Percentiles rank a stretch among this genome's conserved stretches.
These are phyloP conservation scores for Sanghuangporus baumii DNA, from an alignment of 1,284 basidiomycete genomes.

Conservation along the genomic window DNA sequence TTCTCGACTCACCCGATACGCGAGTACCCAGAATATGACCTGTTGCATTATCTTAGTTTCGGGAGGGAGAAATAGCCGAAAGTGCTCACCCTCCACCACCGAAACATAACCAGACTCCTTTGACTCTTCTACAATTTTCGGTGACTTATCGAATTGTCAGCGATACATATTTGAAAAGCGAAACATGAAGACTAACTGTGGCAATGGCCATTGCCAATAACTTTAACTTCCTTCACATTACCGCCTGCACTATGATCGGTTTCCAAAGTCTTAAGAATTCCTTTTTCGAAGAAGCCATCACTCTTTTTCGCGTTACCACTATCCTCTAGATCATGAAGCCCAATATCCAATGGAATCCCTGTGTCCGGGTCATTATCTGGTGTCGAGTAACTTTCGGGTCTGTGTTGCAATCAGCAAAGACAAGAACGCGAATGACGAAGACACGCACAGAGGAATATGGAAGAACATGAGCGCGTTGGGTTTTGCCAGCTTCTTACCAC, in stretches of 20 bases:
- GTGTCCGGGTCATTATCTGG: constrained; percentile 56
- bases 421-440: constrained; percentile 5
- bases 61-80: neutral
- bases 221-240: constrained; percentile 66
- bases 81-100: constrained; percentile 75
- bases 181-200: constrained; percentile 48
- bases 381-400: constrained; percentile 54
- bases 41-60: constrained; percentile 24
- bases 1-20: constrained; percentile 51
- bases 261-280: constrained; percentile 60
- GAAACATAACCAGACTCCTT: constrained; percentile 92
- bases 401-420: constrained; percentile 24
- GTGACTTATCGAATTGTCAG: constrained; percentile 46
- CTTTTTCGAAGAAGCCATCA: constrained; percentile 79
- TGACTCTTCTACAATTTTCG: constrained; percentile 81
- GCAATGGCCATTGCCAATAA: constrained; percentile 82
- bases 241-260: constrained; percentile 50
- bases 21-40: constrained; percentile 83
- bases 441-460: constrained; percentile 85
- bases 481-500: constrained; percentile 62
- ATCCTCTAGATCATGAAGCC: constrained; percentile 53
- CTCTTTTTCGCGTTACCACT: constrained; percentile 65
- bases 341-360: constrained; percentile 59
- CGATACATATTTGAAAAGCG: neutral
- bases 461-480: constrained; percentile 94